Percentiles rank a stretch among this genome's conserved stretches.
These are phyloP conservation scores for Mediolabrus comicus DNA, from an alignment of 108 stramenopile genomes.

Conservation along the genomic window DNA sequence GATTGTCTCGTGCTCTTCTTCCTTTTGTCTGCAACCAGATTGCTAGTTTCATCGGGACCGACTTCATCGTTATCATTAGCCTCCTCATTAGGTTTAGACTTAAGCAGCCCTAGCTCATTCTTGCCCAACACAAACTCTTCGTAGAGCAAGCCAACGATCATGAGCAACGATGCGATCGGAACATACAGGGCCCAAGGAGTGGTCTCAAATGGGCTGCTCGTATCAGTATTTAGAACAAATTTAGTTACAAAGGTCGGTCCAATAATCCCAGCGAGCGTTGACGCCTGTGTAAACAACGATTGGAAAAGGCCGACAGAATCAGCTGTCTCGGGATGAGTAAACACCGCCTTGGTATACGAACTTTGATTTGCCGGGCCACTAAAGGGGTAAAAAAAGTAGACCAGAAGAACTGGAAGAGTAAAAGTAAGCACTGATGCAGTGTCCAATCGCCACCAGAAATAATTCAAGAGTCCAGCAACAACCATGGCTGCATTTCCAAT, in stretches of 20 bases:
- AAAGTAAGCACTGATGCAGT: conserved; percentile 5
- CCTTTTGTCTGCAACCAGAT: not conserved
- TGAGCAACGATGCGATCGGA: not conserved
- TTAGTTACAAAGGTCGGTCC: not conserved
- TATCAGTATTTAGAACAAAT: not conserved
- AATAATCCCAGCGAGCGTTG: conserved; percentile 11
- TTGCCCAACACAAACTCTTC: conserved; percentile 15
- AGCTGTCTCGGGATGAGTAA: conserved; percentile 1
- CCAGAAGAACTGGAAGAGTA: not conserved
- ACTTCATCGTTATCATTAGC: not conserved
- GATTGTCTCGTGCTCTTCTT: conserved; percentile 29
- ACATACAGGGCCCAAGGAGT: not conserved
- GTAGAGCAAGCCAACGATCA: conserved; percentile 9
- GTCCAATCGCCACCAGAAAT: conserved; percentile 1
- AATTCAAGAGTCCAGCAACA: not conserved
- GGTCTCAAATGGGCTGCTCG: not conserved
- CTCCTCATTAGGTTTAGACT: not conserved
- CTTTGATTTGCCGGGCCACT: conserved; percentile 18
- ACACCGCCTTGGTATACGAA: conserved; percentile 1
- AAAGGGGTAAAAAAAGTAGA: conserved; percentile 5
- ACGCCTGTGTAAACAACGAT: conserved; percentile 6
- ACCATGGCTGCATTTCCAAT: not conserved
- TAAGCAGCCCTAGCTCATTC: not conserved
- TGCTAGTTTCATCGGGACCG: not conserved
- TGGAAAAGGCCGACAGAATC: conserved; percentile 17